Evolutionary conservation across 2,329 filamentous ascomycete species (phyloP).

Genomic region (Monosporascus ibericus): DNA sequence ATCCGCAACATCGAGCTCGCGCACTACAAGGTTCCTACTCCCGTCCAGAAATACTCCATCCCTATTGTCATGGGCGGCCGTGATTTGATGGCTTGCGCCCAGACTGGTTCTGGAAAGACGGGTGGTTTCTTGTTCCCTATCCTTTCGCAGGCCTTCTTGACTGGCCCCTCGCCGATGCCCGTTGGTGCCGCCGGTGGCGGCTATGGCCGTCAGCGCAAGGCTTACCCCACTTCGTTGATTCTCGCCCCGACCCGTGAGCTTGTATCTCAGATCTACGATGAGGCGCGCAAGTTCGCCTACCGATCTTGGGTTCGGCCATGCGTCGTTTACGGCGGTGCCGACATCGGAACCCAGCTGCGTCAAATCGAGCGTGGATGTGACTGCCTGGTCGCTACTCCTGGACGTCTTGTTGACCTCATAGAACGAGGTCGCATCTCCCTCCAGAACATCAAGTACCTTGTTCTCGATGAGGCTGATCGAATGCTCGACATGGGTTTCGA

Average conservation of each 20-base stretch:
- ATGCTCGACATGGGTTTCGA: constrained; percentile 99
- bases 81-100: constrained; percentile 98
- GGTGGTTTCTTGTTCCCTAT: constrained; percentile 99
- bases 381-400: constrained; percentile 92
- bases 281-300: constrained; percentile 96
- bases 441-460: constrained; percentile 97
- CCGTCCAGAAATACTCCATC: constrained; percentile 98
- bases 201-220: constrained; percentile 93
- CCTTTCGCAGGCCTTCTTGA: constrained; percentile 92
- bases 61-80: constrained; percentile 97
- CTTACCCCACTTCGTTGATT: constrained; percentile 92
- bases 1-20: constrained; percentile 89
- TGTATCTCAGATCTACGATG: constrained; percentile 97
- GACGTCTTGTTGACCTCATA: constrained; percentile 94
- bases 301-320: constrained; percentile 98
- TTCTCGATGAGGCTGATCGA: constrained; percentile 97
- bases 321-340: constrained; percentile 97
- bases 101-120: constrained; percentile 99
- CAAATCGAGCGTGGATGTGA: constrained; percentile 97
- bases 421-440: constrained; percentile 98
- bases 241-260: constrained; percentile 96
- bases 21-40: constrained; percentile 91
- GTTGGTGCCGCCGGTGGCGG: constrained; percentile 57
- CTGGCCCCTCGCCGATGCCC: constrained; percentile 70
- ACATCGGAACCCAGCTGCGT: constrained; percentile 95